Conservation (phyloP, 148 eudicot genomes). For the Mesembryanthemum crystallinum region DNA sequence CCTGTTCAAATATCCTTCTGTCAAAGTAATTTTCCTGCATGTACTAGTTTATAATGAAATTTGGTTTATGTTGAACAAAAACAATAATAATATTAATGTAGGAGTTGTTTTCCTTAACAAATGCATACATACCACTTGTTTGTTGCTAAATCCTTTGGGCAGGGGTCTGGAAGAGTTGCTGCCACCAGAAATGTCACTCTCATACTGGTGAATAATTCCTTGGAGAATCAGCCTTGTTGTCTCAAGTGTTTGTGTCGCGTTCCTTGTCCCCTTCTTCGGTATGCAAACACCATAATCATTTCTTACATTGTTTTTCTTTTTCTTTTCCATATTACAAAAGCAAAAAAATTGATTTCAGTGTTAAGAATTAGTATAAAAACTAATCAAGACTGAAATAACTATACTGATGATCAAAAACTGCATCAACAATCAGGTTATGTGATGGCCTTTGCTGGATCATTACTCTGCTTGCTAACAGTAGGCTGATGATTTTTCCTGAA, state of each 20-base stretch:
- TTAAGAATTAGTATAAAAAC: background rate
- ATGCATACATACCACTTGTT: slow-evolving; percentile 42
- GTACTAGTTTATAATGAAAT: background rate
- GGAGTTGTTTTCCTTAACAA: slow-evolving; percentile 35
- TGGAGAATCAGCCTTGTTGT: slow-evolving; percentile 55
- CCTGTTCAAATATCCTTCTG: slow-evolving; percentile 68
- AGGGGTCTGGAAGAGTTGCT: slow-evolving; percentile 71
- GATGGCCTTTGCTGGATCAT: slow-evolving; percentile 76
- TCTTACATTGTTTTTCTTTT: no score
- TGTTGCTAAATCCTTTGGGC: slow-evolving; percentile 74
- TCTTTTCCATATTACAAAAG: no score
- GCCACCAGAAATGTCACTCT: slow-evolving; percentile 39
- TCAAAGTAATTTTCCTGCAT: background rate
- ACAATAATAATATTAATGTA: no score
- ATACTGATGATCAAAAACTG: background rate
- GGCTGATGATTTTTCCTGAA: no score
- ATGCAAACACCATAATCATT: slow-evolving; percentile 3
- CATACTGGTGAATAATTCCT: slow-evolving; percentile 46
- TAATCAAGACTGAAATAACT: no score
- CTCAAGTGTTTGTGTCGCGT: slow-evolving; percentile 63
- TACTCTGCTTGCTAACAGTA: slow-evolving; percentile 66
- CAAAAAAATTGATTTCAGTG: background rate
- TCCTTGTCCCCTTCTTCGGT: slow-evolving; percentile 74
- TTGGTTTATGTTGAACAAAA: background rate
- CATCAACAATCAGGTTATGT: slow-evolving; percentile 51